These are phyloP conservation scores for Trichoderma semiorbis DNA, from an alignment of 2,329 filamentous ascomycete species.

Conservation along the genomic window DNA sequence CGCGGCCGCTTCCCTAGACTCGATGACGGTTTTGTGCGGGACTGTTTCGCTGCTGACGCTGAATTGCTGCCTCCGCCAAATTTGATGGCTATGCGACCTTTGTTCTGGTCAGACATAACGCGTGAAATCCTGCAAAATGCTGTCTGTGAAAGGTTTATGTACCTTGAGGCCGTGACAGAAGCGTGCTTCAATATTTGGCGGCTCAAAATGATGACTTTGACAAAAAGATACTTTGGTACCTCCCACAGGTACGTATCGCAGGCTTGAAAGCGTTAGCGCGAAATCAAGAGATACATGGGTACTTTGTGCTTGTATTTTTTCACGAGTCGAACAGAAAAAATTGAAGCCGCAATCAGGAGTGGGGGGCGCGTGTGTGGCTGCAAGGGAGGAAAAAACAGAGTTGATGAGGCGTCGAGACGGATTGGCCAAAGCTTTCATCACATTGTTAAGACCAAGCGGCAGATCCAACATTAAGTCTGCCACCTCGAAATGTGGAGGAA, in stretches of 20 bases:
- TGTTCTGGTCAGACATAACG: slow-evolving; percentile 38
- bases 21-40: slow-evolving; percentile 40
- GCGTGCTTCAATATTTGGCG: background rate
- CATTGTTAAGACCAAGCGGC: background rate
- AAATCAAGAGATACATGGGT: background rate
- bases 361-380: background rate
- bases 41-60: slow-evolving; percentile 25
- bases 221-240: background rate
- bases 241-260: background rate
- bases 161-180: background rate
- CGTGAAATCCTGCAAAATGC: background rate
- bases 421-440: background rate
- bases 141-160: background rate
- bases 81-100: slow-evolving; percentile 48
- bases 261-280: background rate
- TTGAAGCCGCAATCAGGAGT: background rate
- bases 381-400: background rate
- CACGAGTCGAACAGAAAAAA: background rate
- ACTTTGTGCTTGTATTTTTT: background rate
- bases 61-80: slow-evolving; percentile 37
- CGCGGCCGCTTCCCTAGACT: slow-evolving; percentile 49
- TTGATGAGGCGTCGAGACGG: background rate
- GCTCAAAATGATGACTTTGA: slow-evolving; percentile 1
- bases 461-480: background rate
- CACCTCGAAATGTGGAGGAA: background rate